Percentiles rank a stretch among this genome's conserved stretches.
These are phyloP conservation scores for Scenedesmus sp. DNA, from an alignment of 163 green algal species.

Conservation along the genomic window DNA sequence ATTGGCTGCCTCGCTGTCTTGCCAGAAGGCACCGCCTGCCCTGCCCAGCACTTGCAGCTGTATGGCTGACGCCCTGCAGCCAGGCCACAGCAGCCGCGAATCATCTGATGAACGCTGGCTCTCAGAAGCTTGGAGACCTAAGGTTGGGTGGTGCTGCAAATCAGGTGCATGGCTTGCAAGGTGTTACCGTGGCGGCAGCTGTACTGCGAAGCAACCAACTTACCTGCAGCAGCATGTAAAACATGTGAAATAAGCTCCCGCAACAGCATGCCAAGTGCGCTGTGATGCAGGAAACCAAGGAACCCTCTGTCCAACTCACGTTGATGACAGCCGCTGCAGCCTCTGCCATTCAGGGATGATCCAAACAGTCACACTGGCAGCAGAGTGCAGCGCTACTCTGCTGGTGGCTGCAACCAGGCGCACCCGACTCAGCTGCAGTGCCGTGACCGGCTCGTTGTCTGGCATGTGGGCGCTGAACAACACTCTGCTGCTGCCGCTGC, in stretches of 20 bases:
- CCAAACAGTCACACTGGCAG: conserved; percentile 7
- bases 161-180: too few species aligned
- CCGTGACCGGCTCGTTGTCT: neutral
- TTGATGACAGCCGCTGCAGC: conserved; percentile 12
- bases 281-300: neutral
- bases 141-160: too few species aligned
- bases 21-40: neutral
- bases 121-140: too few species aligned
- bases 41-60: neutral
- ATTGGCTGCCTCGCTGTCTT: neutral
- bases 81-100: neutral
- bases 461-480: conserved; percentile 28
- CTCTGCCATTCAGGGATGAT: neutral
- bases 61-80: neutral
- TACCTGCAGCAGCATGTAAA: too few species aligned
- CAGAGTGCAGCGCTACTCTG: neutral
- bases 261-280: too few species aligned
- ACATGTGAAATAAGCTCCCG: too few species aligned
- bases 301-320: conserved; percentile 4
- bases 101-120: neutral
- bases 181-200: too few species aligned
- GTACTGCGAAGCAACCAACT: too few species aligned
- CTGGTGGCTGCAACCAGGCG: neutral
- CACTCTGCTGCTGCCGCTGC: conserved; percentile 25
- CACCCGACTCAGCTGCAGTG: neutral